Conservation (phyloP, 768 basidiomycete genomes). For the Macrolepiota fuliginosa region DNA sequence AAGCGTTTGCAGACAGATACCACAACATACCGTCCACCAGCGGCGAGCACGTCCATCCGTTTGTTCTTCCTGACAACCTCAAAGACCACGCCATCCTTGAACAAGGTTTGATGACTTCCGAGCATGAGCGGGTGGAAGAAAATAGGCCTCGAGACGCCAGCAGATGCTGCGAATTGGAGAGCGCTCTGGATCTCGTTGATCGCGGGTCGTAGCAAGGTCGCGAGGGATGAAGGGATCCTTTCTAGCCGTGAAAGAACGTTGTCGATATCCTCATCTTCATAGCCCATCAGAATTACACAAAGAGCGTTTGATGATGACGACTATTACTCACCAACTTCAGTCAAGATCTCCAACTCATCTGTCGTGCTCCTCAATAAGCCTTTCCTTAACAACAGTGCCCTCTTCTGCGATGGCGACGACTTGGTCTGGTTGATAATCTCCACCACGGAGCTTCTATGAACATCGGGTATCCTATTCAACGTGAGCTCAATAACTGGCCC, state of each 20-base stretch:
- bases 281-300: not conserved
- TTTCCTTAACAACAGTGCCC: constrained; percentile 64
- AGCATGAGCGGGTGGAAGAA: constrained; percentile 75
- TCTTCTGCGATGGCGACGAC: constrained; percentile 65
- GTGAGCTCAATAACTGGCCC: constrained; percentile 64
- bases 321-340: constrained; percentile 50
- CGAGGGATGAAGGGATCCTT: constrained; percentile 54
- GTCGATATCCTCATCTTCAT: constrained; percentile 61
- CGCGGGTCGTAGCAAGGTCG: constrained; percentile 43
- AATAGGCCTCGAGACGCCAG: constrained; percentile 64
- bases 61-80: constrained; percentile 71
- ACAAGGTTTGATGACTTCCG: constrained; percentile 58
- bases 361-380: constrained; percentile 63
- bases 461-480: constrained; percentile 58
- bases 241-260: constrained; percentile 53
- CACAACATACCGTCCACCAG: constrained; percentile 68
- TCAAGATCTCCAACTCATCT: constrained; percentile 73
- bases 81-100: constrained; percentile 72
- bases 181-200: constrained; percentile 64
- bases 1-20: not conserved
- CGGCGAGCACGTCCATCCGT: constrained; percentile 68
- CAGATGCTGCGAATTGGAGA: constrained; percentile 53
- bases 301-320: not conserved
- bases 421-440: constrained; percentile 69
- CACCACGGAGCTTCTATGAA: constrained; percentile 51